These are phyloP conservation scores for Cichorium intybus DNA, from an alignment of 140 eudicot genomes.

Conservation along the genomic window DNA sequence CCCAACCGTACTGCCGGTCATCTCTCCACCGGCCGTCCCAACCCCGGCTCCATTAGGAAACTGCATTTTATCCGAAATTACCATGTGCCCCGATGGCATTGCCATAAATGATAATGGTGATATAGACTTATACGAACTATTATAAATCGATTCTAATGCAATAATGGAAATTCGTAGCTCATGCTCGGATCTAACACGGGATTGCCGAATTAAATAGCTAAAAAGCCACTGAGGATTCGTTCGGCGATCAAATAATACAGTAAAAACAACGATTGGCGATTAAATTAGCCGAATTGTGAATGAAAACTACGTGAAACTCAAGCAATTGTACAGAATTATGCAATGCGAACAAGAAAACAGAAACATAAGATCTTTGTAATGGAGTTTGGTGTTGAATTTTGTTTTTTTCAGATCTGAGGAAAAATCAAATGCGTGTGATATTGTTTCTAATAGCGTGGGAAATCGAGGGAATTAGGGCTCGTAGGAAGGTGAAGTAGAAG, in stretches of 20 bases:
- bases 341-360: neutral
- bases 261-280: neutral
- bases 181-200: neutral
- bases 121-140: neutral
- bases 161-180: neutral
- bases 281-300: neutral
- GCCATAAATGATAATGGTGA: conserved; percentile 42
- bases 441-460: neutral
- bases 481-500: neutral
- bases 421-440: neutral
- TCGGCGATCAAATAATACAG: neutral
- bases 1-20: conserved; percentile 15
- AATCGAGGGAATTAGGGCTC: neutral
- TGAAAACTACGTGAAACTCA: neutral
- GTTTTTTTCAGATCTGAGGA: neutral
- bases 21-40: conserved; percentile 5
- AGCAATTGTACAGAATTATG: neutral
- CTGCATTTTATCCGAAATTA: conserved; percentile 61
- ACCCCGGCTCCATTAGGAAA: conserved; percentile 30
- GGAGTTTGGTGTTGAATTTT: neutral
- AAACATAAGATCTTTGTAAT: neutral
- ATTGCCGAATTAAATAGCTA: neutral
- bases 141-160: neutral
- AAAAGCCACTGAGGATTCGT: neutral
- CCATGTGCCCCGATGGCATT: conserved; percentile 63